Conservation (phyloP, 116 monocot genomes). For the Cymodocea nodosa region DNA sequence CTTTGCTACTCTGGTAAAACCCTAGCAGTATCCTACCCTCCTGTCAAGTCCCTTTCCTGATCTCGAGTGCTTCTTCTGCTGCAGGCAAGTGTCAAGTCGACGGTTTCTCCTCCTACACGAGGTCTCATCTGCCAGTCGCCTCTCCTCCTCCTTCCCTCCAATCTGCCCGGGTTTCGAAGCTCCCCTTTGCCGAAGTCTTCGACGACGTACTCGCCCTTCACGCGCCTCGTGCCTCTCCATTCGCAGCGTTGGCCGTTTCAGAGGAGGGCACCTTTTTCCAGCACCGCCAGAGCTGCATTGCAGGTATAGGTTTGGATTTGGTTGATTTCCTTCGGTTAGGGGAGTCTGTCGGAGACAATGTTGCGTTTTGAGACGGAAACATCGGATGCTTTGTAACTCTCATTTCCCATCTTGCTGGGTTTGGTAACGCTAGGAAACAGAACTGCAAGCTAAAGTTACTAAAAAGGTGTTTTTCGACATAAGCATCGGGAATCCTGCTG, state of each 20-base stretch:
- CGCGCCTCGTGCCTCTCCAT: neutral
- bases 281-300: constrained; percentile 7
- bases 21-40: neutral
- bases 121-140: constrained; percentile 6
- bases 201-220: neutral
- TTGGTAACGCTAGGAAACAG: constrained; percentile 4
- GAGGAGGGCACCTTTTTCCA: neutral
- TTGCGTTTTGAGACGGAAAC: neutral
- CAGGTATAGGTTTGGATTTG: neutral
- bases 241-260: neutral
- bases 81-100: constrained; percentile 10
- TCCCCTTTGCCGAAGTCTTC: neutral
- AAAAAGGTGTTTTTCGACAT: constrained; percentile 24
- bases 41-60: neutral
- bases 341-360: neutral
- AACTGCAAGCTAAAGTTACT: constrained; percentile 18
- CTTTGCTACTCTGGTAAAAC: constrained; percentile 18
- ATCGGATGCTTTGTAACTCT: neutral
- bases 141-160: neutral
- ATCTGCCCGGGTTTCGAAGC: neutral
- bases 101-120: neutral
- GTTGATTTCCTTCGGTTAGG: neutral
- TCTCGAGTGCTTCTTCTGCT: neutral
- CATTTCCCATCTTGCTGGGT: neutral
- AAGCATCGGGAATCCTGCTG: constrained; percentile 20